A percentile compares a stretch with the other conserved stretches of the same genome.
phyloP scores from a whole-genome alignment of 176 grass and related monocot genomes.

The Carex kokanica region DNA sequence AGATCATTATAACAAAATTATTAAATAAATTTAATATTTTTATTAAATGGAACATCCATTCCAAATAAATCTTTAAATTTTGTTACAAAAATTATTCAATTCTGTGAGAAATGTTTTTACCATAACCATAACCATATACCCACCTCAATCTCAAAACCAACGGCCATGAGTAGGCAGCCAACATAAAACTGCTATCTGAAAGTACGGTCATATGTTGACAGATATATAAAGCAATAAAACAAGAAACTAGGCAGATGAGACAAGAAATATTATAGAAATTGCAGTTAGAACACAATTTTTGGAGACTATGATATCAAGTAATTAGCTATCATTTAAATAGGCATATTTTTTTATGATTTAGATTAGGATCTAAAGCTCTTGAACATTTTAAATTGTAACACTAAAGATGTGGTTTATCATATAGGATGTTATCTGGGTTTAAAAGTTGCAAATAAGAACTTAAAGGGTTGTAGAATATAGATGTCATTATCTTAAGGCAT shows the following conservation, averaged over 20 bases:
- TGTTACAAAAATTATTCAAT: no score
- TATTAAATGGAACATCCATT: no score
- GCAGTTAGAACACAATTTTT: background rate
- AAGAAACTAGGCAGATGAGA: conserved; percentile 4
- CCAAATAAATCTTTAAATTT: no score
- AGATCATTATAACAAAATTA: no score
- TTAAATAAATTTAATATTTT: no score
- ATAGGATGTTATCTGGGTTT: conserved; percentile 28
- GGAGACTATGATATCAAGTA: background rate
- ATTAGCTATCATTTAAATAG: background rate
- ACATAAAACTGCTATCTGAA: conserved; percentile 22
- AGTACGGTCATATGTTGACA: conserved; percentile 13
- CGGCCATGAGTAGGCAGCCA: conserved; percentile 20
- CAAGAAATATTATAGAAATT: background rate
- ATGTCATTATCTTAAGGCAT: conserved; percentile 34
- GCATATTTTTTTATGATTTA: background rate
- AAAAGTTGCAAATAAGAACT: conserved; percentile 28
- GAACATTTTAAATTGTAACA: background rate
- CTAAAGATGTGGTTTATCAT: background rate
- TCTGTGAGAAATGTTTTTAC: no score
- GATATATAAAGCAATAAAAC: conserved; percentile 7
- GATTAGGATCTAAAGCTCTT: background rate
- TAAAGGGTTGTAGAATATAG: conserved; percentile 9
- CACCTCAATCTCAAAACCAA: conserved; percentile 26
- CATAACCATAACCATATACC: background rate